Percentiles rank a stretch among this genome's conserved stretches.
Conservation (phyloP, 148 eudicot genomes). For the Oxyria digyna region DNA sequence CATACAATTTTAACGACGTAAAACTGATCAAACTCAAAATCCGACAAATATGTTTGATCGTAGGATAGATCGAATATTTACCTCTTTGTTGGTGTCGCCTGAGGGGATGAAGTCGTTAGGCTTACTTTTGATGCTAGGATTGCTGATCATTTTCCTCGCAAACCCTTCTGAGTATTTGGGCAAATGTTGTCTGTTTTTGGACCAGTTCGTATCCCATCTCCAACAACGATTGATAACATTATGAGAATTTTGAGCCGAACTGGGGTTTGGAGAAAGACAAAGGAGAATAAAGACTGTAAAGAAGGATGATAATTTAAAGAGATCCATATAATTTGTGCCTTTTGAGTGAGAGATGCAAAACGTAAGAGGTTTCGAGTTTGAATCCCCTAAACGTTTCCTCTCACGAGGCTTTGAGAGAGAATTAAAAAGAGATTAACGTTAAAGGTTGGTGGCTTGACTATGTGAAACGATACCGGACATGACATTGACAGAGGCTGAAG, state of each 20-base stretch:
- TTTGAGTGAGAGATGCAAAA: not conserved
- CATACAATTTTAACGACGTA: too few species aligned
- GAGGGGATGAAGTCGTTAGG: conserved; percentile 73
- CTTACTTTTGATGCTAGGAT: conserved; percentile 67
- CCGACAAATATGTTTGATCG: not conserved
- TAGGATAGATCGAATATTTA: not conserved
- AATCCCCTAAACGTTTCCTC: not conserved
- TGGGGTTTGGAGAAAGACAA: not conserved
- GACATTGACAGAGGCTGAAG: too few species aligned
- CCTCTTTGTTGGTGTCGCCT: not conserved
- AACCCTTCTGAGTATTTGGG: conserved; percentile 58
- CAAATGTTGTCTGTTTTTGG: conserved; percentile 30
- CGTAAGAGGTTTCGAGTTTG: not conserved
- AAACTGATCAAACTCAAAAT: too few species aligned
- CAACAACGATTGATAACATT: conserved; percentile 69
- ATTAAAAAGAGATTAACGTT: not conserved
- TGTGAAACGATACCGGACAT: too few species aligned
- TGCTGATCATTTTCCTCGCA: conserved; percentile 54
- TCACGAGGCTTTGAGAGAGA: not conserved
- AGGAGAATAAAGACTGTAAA: not conserved
- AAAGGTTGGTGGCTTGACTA: not conserved
- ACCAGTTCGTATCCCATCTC: conserved; percentile 57
- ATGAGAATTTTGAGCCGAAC: not conserved
- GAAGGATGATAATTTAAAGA: not conserved
- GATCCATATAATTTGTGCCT: not conserved